Evolutionary conservation across 129 eudicot species (phyloP), one percentile per base, ranked within the genome.

Genomic region (Erigeron canadensis): DNA sequence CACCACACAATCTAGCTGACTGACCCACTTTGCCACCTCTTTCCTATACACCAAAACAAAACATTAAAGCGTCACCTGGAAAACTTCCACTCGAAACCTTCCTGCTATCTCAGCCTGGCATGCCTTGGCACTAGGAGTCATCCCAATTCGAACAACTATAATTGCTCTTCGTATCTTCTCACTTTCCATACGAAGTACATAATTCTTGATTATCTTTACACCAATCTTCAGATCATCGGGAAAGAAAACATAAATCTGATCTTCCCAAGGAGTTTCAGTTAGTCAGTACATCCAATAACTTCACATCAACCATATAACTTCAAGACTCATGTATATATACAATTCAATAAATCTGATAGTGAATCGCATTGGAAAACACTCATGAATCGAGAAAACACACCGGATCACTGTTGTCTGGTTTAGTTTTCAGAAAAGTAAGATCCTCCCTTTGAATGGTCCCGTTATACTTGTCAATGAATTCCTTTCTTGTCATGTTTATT

Each of bases 361-460:
- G 34, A 28, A 28, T 23, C 4, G 39, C 50, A 8, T 12, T 5
- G 1, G n/a, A n/a, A 66, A 40, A 68, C n/a, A n/a, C 55, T 47
- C 38, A 10, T 11, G 1, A 17, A 37, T 53, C 8, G 19, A 28
- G 21, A 56, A 67, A 23, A 53, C 68, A 43, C 1, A 71, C 77
- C 77, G 56, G 77, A 63, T 78, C 82, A 13, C 1, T 64, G 54
- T 78, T 78, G 48, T 46, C 51, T 64, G 87, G 87, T 76, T 75
- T 77, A 68, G 79, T 23, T 62, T 87, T 92, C 7, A 44, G 73
- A 22, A 92, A 72, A 53, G 84, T 75, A 8, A 92, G 88, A 71
- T 85, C 91, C 71, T 92, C 95, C 45, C 96, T 75, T 81, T 84
- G 86, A 78, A 91, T 79, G 53, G 68, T 66, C 5, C 89, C 98